These are phyloP conservation scores for Mycena olivaceomarginata DNA, from an alignment of 768 basidiomycete genomes.

Conservation along the genomic window DNA sequence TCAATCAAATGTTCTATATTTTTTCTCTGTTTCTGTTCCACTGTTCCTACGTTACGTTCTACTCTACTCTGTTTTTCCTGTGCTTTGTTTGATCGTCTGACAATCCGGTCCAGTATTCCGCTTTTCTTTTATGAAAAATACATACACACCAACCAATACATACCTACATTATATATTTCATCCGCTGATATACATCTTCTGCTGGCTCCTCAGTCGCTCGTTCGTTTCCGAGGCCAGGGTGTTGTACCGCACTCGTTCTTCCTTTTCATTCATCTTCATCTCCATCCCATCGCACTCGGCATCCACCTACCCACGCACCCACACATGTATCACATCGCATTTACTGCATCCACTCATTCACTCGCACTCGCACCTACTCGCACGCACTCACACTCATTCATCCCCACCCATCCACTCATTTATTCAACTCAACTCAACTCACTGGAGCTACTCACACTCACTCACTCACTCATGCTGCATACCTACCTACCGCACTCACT, in stretches of 20 bases:
- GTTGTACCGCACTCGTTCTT: not conserved
- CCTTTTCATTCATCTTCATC: not conserved
- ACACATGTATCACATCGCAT: constrained; percentile 13
- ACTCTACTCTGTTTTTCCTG: not conserved
- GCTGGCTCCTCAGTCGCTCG: not conserved
- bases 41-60: not conserved
- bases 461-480: not conserved
- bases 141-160: not conserved
- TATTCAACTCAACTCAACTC: too few species aligned
- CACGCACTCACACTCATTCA: not conserved
- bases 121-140: not conserved
- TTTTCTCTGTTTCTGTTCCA: not conserved
- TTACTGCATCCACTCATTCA: not conserved
- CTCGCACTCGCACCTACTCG: constrained; percentile 61
- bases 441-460: not conserved
- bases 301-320: not conserved
- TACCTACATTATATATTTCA: not conserved
- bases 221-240: not conserved
- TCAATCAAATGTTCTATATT: constrained; percentile 5
- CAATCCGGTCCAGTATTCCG: not conserved
- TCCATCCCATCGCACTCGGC: not conserved
- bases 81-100: not conserved
- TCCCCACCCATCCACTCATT: not conserved
- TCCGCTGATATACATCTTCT: not conserved
- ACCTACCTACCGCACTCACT: not conserved